Percentiles rank a stretch among this genome's conserved stretches.
These are phyloP conservation scores for Apiospora hydei DNA, from an alignment of 2,329 filamentous ascomycete genomes.

Conservation along the genomic window DNA sequence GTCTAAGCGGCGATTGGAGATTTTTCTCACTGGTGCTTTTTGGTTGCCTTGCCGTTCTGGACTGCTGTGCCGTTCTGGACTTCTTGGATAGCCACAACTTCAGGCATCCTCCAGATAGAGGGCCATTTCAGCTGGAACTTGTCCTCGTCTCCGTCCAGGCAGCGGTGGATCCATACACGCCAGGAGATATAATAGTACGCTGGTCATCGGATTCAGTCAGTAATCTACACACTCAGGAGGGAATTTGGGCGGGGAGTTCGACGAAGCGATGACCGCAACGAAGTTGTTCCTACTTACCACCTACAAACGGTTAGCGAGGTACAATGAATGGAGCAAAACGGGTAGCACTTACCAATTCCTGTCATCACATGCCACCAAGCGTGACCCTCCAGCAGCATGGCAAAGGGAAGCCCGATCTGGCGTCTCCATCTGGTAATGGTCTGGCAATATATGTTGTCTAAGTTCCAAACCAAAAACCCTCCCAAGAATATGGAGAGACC, in stretches of 20 bases:
- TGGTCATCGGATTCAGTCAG: constrained; percentile 26
- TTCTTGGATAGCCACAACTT: constrained; percentile 48
- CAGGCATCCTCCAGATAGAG: constrained; percentile 60
- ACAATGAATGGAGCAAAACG: neutral
- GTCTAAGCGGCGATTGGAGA: neutral
- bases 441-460: constrained; percentile 80
- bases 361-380: constrained; percentile 80
- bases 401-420: constrained; percentile 78
- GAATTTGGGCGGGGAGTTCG: neutral
- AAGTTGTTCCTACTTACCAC: neutral
- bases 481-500: constrained; percentile 76
- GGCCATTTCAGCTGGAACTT: constrained; percentile 78
- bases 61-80: constrained; percentile 28
- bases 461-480: constrained; percentile 78
- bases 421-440: constrained; percentile 71
- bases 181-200: constrained; percentile 87
- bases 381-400: constrained; percentile 69
- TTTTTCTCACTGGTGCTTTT: constrained; percentile 36
- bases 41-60: constrained; percentile 38
- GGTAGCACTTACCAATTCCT: constrained; percentile 61
- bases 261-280: neutral
- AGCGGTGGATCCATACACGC: constrained; percentile 83
- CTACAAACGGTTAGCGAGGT: neutral
- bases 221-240: neutral
- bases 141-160: constrained; percentile 74